A percentile compares a stretch with the other conserved stretches of the same genome.
These are phyloP conservation scores for Trichoderma citrinoviride DNA, from an alignment of 2,329 filamentous ascomycete species.

Conservation along the genomic window DNA sequence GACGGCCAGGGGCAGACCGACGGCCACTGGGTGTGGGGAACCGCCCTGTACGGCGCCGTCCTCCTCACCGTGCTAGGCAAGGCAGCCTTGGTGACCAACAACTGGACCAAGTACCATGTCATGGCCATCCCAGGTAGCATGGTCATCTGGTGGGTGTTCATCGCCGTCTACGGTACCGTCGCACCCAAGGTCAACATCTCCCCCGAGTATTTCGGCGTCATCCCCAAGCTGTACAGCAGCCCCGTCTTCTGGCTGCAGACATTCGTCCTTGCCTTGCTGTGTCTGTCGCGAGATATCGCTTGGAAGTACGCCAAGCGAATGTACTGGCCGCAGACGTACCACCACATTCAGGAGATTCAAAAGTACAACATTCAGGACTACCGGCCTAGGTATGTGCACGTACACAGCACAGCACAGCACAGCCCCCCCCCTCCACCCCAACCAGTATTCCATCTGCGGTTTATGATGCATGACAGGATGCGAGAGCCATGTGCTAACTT, in stretches of 20 bases:
- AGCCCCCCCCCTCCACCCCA: not conserved
- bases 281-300: conserved; percentile 81
- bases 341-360: conserved; percentile 98
- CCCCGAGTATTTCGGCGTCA: conserved; percentile 78
- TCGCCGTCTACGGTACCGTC: conserved; percentile 81
- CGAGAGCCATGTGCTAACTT: conserved; percentile 20
- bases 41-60: conserved; percentile 90
- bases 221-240: conserved; percentile 75
- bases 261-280: conserved; percentile 74
- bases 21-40: conserved; percentile 98
- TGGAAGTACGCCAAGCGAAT: conserved; percentile 99
- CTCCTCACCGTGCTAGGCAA: conserved; percentile 92
- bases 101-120: conserved; percentile 98
- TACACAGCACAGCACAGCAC: not conserved
- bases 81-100: conserved; percentile 89
- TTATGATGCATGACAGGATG: not conserved
- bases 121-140: conserved; percentile 93
- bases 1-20: conserved; percentile 76
- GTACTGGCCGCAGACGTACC: conserved; percentile 94
- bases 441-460: not conserved
- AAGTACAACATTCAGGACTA: conserved; percentile 99
- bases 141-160: conserved; percentile 84
- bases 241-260: conserved; percentile 90
- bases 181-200: conserved; percentile 81
- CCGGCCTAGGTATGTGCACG: conserved; percentile 80